phyloP scores from a whole-genome alignment of 768 basidiomycete genomes.

The Leccinum arenicola region DNA sequence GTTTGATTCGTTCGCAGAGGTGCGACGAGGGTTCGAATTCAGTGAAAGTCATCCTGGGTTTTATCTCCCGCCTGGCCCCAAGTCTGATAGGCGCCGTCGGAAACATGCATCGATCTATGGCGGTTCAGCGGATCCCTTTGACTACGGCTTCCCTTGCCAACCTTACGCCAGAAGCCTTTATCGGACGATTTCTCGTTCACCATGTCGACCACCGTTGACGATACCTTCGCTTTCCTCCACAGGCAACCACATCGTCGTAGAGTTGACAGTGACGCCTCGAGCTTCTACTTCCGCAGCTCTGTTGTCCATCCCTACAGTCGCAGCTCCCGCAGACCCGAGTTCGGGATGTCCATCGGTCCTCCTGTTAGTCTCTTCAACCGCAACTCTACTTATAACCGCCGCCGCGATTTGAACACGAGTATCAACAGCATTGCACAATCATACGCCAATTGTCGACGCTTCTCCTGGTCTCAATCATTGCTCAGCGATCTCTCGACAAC shows the following conservation, averaged over 20 bases:
- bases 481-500: too few species aligned
- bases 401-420: conserved; percentile 59
- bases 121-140: conserved; percentile 73
- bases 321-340: conserved; percentile 62
- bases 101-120: conserved; percentile 10
- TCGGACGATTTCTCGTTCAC: conserved; percentile 60
- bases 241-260: conserved; percentile 43
- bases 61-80: too few species aligned
- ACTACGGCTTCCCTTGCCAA: conserved; percentile 52
- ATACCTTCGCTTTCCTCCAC: conserved; percentile 67
- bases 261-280: conserved; percentile 74
- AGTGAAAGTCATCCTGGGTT: too few species aligned
- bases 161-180: conserved; percentile 49
- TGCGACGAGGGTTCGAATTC: too few species aligned
- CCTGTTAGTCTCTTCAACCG: conserved; percentile 75
- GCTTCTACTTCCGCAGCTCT: conserved; percentile 60
- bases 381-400: conserved; percentile 49
- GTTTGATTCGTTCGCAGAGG: too few species aligned
- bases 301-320: conserved; percentile 37
- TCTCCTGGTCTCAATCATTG: too few species aligned
- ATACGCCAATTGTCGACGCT: too few species aligned
- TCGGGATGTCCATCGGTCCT: conserved; percentile 57
- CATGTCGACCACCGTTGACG: conserved; percentile 55
- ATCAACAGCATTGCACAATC: too few species aligned
- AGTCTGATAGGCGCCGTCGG: too few species aligned